Conservation (phyloP, 1,284 basidiomycete species). For the Wallemia ichthyophaga region DNA sequence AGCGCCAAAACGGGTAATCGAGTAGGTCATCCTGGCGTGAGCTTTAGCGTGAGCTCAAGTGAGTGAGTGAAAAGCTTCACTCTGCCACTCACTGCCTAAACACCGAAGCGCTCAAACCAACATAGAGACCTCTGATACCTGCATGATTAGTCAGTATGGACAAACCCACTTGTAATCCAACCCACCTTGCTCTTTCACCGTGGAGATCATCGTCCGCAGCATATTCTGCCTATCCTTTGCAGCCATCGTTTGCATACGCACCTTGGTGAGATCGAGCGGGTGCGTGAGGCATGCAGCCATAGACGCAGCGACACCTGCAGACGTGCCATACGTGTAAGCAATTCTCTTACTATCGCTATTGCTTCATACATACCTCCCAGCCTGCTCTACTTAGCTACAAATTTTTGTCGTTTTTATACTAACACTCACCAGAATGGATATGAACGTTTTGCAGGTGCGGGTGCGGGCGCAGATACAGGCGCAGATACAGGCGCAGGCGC, state of each 20-base stretch:
- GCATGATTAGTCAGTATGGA: conserved; percentile 2
- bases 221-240: conserved; percentile 7
- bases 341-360: too few relatives aligned
- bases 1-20: conserved; percentile 15
- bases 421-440: not conserved
- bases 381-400: not conserved
- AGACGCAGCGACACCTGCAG: conserved; percentile 11
- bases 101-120: conserved; percentile 16
- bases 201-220: conserved; percentile 8
- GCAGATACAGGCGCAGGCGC: too few relatives aligned
- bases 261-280: conserved; percentile 14
- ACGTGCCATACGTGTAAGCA: too few relatives aligned
- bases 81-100: conserved; percentile 10
- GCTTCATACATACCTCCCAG: not conserved
- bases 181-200: conserved; percentile 9
- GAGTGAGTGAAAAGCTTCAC: too few relatives aligned
- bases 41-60: not conserved
- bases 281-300: conserved; percentile 14
- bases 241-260: conserved; percentile 14
- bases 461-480: too few relatives aligned
- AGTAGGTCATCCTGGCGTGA: conserved; percentile 13
- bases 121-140: conserved; percentile 17
- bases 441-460: not conserved
- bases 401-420: not conserved
- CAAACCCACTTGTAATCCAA: too few relatives aligned